Evolutionary conservation across 805 yeast genomes (phyloP), one percentile per base, ranked within the genome.

Genomic region (Candida stauntonica): DNA sequence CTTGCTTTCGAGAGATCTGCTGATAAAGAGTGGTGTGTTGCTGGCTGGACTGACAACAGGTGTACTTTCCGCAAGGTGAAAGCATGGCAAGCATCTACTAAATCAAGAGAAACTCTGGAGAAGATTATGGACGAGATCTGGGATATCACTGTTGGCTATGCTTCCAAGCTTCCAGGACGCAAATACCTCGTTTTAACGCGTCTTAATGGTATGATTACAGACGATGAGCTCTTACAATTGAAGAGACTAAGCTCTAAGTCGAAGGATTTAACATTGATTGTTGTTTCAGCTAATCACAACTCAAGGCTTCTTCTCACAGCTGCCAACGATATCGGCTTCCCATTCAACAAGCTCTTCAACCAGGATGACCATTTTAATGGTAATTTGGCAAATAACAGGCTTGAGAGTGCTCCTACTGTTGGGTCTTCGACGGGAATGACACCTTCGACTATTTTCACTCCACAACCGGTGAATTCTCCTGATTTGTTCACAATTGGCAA

Each of bases 31-130:
- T 91, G 96, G 96, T 70, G 87, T 31, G 77, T 80, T 17, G 94
- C 86, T 0, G 81, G 94, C 1, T 87, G 97, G 94, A 71, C 93
- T 0, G 96, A 91, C 53, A 91, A 89, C 34, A 72, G 73, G 56
- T 96, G 96, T 0, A 66, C 68, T 4, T 68, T 76, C 11, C 73
- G 79, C 14, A 70, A 68, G 32, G 72, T 80, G 0, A 80, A 77
- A 47, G 72, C 87, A 0, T 84, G 91, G 89, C 71, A 68, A 48
- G 66, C 70, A 54, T 56, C 62, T 63, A 38, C 36, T 17, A 36
- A 35, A 17, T 52, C 63, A 1, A 62, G 52, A 29, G 47, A 52
- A 3, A 52, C 61, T n/a, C 71, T 77, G 52, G 79, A 79, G 28
- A 63, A 69, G 1, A 76, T 82, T 3, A 73, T 84, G 45, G 77